Evolutionary conservation across 305 asterid genomes (phyloP).

Genomic region (Nicotiana rustica): DNA sequence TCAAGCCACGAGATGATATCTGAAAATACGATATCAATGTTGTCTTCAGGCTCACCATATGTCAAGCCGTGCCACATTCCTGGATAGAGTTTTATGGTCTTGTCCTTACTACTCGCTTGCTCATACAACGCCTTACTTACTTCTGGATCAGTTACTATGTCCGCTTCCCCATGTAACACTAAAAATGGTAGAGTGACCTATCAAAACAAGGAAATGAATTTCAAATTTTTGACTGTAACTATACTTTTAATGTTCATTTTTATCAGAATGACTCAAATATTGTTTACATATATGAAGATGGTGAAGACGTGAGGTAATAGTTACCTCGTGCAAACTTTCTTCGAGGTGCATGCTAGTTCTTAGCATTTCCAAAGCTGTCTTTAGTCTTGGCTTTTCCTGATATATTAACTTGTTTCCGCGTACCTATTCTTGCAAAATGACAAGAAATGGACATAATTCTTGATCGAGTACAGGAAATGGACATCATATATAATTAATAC

Average conservation of each 20-base stretch:
- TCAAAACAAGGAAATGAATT: background rate
- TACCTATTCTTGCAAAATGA: slow-evolving; percentile 52
- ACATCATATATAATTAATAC: background rate
- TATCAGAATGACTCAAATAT: background rate
- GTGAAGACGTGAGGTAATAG: background rate
- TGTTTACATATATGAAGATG: background rate
- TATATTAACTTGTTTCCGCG: slow-evolving; percentile 83
- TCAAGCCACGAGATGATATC: slow-evolving; percentile 90
- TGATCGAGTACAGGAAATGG: background rate
- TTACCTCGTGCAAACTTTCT: slow-evolving; percentile 77
- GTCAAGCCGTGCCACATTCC: slow-evolving; percentile 98
- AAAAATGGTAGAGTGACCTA: slow-evolving; percentile 89
- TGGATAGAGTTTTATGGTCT: slow-evolving; percentile 80
- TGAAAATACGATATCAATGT: slow-evolving; percentile 70
- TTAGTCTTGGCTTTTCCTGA: slow-evolving; percentile 85
- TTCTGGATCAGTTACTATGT: slow-evolving; percentile 89
- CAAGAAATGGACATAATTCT: background rate
- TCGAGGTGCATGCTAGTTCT: slow-evolving; percentile 94
- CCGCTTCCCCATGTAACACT: slow-evolving; percentile 94
- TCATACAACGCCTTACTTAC: slow-evolving; percentile 81
- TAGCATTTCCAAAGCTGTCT: slow-evolving; percentile 95
- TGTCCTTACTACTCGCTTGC: slow-evolving; percentile 77
- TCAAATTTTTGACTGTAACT: too few relatives aligned
- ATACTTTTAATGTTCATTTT: background rate
- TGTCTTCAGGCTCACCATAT: slow-evolving; percentile 82